Evolutionary conservation across 2,329 filamentous ascomycete species (phyloP).

Genomic region (Stagonosporopsis chrysanthemi): DNA sequence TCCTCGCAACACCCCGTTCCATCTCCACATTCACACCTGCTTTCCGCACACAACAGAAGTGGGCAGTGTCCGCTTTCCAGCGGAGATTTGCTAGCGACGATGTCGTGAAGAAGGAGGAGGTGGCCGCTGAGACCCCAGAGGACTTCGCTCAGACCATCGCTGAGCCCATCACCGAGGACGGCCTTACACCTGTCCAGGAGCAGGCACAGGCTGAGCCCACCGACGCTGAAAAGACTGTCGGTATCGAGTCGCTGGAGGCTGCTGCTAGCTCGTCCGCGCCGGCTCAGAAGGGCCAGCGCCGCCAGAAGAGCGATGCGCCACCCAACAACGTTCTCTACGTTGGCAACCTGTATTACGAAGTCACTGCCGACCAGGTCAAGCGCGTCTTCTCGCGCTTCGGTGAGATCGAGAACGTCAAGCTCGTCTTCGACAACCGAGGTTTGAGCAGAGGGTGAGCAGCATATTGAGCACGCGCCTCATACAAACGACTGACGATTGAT

Average conservation of each 20-base stretch:
- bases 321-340: constrained; percentile 63
- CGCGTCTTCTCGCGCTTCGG: constrained; percentile 68
- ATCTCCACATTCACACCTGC: constrained; percentile 45
- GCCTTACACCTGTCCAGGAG: constrained; percentile 36
- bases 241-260: constrained; percentile 34
- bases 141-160: constrained; percentile 48
- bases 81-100: constrained; percentile 60
- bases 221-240: constrained; percentile 39
- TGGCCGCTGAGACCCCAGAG: constrained; percentile 34
- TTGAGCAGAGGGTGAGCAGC: constrained; percentile 71
- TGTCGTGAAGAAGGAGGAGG: constrained; percentile 49
- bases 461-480: neutral
- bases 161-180: constrained; percentile 46
- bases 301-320: constrained; percentile 7
- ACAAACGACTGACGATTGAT: constrained; percentile 18
- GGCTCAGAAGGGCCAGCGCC: constrained; percentile 9
- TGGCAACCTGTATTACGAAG: constrained; percentile 75
- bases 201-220: constrained; percentile 34
- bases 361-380: constrained; percentile 66
- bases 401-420: constrained; percentile 58
- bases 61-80: constrained; percentile 52
- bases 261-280: constrained; percentile 6
- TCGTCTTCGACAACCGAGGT: constrained; percentile 68
- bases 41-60: constrained; percentile 47
- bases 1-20: constrained; percentile 52